Evolutionary conservation across 495 filamentous ascomycete species (phyloP), one percentile per base, ranked within the genome.

Genomic region (Durotheca rogersii): DNA sequence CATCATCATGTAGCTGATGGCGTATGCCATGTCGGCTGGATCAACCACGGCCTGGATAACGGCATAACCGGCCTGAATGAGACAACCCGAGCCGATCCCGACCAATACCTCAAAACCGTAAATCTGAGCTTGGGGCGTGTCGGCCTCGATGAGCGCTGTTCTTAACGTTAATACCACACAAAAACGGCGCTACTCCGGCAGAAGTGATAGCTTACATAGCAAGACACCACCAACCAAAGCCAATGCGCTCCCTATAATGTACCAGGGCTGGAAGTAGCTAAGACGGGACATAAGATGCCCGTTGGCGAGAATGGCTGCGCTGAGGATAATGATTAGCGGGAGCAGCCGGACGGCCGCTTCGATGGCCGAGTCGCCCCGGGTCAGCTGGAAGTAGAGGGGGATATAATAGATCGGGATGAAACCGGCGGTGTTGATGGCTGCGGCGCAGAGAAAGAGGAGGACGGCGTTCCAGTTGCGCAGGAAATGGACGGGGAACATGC

Each of bases 71-170:
- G 77, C 72, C 47, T 79, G 73, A 10, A 68, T 50, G 53, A 67
- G 78, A 3, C 65, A 42, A 7, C 81, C 81, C 0, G 53, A 41
- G 7, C 81, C 81, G 12, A 76, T 54, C 7, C 72, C 78, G 10
- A 79, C 60, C n/a, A 81, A 47, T 3, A 74, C 58, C 7, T 51
- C 59, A 40, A 69, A 76, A 6, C 79, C 79, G 53, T 82, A 83
- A 6, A 81, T 66, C 4, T 35, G 32, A 10, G 60, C 61, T 0
- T 52, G 61, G 2, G 52, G 30, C 0, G 78, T 76, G 16, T 25
- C 37, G 3, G 53, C 32, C 12, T 37, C 20, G 12, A 69, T 6
- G 3, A 27, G 9, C 9, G 23, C 9, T n/a, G n/a, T n/a, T n/a
- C n/a, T n/a, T n/a, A n/a, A n/a, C n/a, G n/a, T n/a, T n/a, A n/a